A percentile compares a stretch with the other conserved stretches of the same genome.
Evolutionary conservation across 805 yeast genomes (phyloP).

Genomic region (Clavispora vitiphila): DNA sequence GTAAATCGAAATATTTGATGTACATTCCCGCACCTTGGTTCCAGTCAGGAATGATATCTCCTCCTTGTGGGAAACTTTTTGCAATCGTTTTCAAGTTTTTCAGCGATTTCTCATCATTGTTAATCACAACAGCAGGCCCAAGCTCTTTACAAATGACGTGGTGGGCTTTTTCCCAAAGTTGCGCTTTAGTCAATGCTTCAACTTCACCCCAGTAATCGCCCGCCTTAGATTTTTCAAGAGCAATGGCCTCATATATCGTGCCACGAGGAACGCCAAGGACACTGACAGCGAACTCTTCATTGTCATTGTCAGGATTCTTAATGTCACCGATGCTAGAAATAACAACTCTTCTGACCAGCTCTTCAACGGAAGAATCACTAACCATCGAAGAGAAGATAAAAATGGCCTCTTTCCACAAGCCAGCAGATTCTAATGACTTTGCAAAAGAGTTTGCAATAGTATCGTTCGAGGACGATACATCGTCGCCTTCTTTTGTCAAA

Average conservation of each 20-base stretch:
- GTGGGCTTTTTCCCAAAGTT: conserved; percentile 60
- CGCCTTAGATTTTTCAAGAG: conserved; percentile 45
- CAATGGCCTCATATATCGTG: conserved; percentile 53
- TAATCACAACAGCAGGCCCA: conserved; percentile 69
- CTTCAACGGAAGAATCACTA: conserved; percentile 42
- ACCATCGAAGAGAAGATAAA: conserved; percentile 56
- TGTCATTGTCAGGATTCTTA: conserved; percentile 16
- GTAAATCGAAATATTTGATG: conserved; percentile 41
- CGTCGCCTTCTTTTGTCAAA: conserved; percentile 18
- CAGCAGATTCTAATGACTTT: conserved; percentile 40
- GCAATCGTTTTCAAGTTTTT: conserved; percentile 36
- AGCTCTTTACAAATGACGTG: conserved; percentile 46
- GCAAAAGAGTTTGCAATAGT: conserved; percentile 39
- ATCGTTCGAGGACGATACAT: conserved; percentile 14
- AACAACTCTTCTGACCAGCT: conserved; percentile 34
- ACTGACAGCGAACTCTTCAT: conserved; percentile 32
- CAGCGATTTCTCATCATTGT: conserved; percentile 33
- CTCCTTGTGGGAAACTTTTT: conserved; percentile 38
- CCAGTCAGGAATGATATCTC: conserved; percentile 44
- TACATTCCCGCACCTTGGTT: conserved; percentile 55
- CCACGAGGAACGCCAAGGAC: conserved; percentile 44
- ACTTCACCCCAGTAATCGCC: conserved; percentile 59
- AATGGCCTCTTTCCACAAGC: conserved; percentile 54
- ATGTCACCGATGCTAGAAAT: conserved; percentile 28
- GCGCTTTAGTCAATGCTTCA: conserved; percentile 57